Evolutionary conservation across 2,329 filamentous ascomycete species (phyloP), one percentile per base, ranked within the genome.

Genomic region (Arthrinium puccinioides): DNA sequence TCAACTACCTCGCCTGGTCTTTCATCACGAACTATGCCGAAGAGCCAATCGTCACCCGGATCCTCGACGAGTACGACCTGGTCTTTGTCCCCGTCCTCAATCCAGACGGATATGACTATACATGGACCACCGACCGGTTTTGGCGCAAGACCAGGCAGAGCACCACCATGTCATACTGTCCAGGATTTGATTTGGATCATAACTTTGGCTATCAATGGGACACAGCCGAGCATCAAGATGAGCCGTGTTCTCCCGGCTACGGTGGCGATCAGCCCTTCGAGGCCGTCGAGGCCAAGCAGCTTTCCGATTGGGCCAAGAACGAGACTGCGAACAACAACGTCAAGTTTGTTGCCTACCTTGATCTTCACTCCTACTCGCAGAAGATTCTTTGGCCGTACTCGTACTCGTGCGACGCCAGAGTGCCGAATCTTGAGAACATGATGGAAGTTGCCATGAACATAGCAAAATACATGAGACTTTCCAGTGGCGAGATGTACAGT

Each of bases 91-190:
- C 92, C 1, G 86, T 87, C 0, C 62, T 92, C 40, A 98, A 98
- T 55, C 88, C 90, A 0, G 92, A 98, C 57, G 92, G 92, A 21
- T 94, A 96, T 54, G 82, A 87, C 45, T 96, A 95, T 60, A 88
- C 86, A 1, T 97, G 90, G 90, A 79, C 89, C 42, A 78, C 78
- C 2, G 90, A 98, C 58, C 81, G 92, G 7, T 69, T 98, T 1
- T 98, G 90, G 90, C 84, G 90, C 53, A 98, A 97, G 64, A 94
- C 92, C 40, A 73, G 87, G 33, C 90, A 97, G 56, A 74, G 80
- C 35, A 97, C 89, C 1, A 80, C 72, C 41, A 72, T 94, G 41
- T 76, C 79, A 13, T 90, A 90, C 61, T 98, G 92, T 57, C 80
- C 74, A 6, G 92, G 92, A 8, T 70, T 95, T 34, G 92, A 98